phyloP scores from a whole-genome alignment of 2,329 filamentous ascomycete species.

The Didymella pomorum region DNA sequence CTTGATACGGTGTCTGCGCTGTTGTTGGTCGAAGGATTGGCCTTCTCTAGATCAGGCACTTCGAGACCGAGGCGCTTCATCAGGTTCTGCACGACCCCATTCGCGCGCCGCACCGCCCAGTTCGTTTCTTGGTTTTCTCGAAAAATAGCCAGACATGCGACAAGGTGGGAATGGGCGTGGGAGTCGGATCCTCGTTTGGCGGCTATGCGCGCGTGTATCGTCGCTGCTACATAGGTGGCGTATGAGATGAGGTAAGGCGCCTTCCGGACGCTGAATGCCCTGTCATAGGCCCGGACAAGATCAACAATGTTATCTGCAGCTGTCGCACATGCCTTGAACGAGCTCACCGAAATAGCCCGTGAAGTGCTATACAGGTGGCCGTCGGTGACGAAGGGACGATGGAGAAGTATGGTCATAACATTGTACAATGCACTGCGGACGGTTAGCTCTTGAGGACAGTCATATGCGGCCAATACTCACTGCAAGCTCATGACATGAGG shows the following conservation, averaged over 20 bases:
- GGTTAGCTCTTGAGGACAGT: constrained; percentile 1
- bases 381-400: constrained; percentile 62
- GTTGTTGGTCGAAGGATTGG: constrained; percentile 17
- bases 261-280: constrained; percentile 55
- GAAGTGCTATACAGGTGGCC: constrained; percentile 57
- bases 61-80: constrained; percentile 53
- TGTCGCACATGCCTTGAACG: constrained; percentile 55
- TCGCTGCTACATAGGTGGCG: constrained; percentile 63
- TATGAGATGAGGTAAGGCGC: constrained; percentile 65
- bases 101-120: constrained; percentile 58
- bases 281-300: constrained; percentile 57
- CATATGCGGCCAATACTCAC: constrained; percentile 19
- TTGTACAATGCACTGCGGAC: constrained; percentile 56
- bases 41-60: constrained; percentile 12
- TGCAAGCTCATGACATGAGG: constrained; percentile 45
- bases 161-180: constrained; percentile 45
- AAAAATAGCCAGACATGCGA: constrained; percentile 58
- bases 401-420: constrained; percentile 61
- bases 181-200: constrained; percentile 52
- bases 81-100: constrained; percentile 55
- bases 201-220: constrained; percentile 61
- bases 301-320: constrained; percentile 57
- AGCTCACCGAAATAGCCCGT: constrained; percentile 53
- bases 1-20: constrained; percentile 1
- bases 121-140: constrained; percentile 61